Evolutionary conservation across 257 asterid species (phyloP), one percentile per base, ranked within the genome.

Genomic region (Pogostemon cablin): DNA sequence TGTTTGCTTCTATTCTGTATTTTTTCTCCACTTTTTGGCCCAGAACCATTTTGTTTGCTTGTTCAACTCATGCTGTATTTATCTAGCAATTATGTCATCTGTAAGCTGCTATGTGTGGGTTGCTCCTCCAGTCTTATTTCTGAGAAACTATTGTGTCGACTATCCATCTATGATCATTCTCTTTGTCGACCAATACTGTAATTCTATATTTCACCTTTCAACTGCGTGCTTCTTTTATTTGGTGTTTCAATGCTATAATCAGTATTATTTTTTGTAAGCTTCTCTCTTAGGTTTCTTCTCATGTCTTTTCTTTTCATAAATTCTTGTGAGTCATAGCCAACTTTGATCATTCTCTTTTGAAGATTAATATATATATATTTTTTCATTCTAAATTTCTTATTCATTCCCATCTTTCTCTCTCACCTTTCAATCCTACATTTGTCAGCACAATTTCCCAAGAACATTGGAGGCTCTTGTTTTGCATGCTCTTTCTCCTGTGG

Each of bases 371-470:
- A 25, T 32, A 25, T 38, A 40, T 53, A 25, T 73, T 17, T 53
- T 25, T 25, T 25, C 32, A 1, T 62, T 65, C 72, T 40, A 43
- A 37, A 46, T 55, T 56, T 61, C 65, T 66, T 65, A n/a, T 46
- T 46, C 75, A 43, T 72, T 56, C 48, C 65, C 65, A 60, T 56
- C 52, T 40, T 66, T 82, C 66, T 59, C 53, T 65, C 34, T 68
- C 53, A 69, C 69, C 62, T 53, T 65, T 53, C 68, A 56, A 46
- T 71, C 63, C 48, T 81, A 46, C 77, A 56, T 77, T 58, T 84
- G 82, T 46, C 93, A 95, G 99, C 87, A 86, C 79, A 82, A 90
- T 68, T 95, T 95, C 62, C 98, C 97, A 0, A 85, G 98, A 84
- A 89, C 99, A 54, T 57, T 95, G 81, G 99, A 91, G 89, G 96